Evolutionary conservation across 768 basidiomycete genomes (phyloP).

Genomic region (Collybia sp.): DNA sequence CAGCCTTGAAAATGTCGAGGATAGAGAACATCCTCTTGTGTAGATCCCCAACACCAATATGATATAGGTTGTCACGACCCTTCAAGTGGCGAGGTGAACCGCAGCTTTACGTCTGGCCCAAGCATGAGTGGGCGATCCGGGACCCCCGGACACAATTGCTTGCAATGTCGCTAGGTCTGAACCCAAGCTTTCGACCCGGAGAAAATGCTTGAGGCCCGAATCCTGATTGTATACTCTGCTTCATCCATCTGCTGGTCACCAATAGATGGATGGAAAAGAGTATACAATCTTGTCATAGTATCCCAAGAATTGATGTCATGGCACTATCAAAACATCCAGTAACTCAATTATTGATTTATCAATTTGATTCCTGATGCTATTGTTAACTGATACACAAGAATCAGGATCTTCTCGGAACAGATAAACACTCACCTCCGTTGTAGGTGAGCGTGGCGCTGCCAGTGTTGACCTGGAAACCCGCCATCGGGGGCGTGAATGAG

Average conservation of each 20-base stretch:
- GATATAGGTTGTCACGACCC: conserved; percentile 15
- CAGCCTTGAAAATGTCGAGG: conserved; percentile 41
- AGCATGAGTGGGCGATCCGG: neutral
- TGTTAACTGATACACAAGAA: too few species aligned
- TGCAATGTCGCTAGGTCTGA: conserved; percentile 9
- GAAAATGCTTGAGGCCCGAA: conserved; percentile 33
- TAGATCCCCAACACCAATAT: conserved; percentile 11
- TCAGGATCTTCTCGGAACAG: too few species aligned
- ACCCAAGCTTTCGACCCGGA: conserved; percentile 20
- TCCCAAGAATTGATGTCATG: conserved; percentile 46
- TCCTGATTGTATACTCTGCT: conserved; percentile 34
- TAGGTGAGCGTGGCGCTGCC: too few species aligned
- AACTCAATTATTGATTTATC: conserved; percentile 32
- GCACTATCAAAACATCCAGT: conserved; percentile 32
- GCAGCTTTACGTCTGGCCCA: conserved; percentile 18
- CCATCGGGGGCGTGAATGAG: too few species aligned
- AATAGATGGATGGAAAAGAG: conserved; percentile 1
- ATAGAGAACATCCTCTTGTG: conserved; percentile 20
- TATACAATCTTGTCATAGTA: conserved; percentile 4
- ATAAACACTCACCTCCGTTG: too few species aligned
- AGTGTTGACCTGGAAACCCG: too few species aligned
- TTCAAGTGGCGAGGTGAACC: conserved; percentile 15
- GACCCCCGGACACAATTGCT: neutral
- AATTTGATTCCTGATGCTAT: conserved; percentile 30
- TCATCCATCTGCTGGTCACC: conserved; percentile 38